Conservation (phyloP, 176 grass and related monocot genomes). For the Triticum dicoccoides region DNA sequence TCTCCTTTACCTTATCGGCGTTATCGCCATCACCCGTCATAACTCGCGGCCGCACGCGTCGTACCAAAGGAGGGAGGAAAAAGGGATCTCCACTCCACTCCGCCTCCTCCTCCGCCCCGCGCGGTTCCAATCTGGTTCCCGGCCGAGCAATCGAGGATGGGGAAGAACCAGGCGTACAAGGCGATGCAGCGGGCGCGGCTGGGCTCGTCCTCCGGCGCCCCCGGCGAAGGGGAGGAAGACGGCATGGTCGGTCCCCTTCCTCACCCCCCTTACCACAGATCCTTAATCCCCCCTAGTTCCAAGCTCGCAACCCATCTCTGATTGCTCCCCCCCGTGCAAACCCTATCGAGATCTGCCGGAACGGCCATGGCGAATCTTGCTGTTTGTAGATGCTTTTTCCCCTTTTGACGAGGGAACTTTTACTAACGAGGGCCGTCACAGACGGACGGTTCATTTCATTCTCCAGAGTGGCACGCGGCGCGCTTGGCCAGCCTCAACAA, state of each 20-base stretch:
- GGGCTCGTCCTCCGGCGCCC: slow-evolving; percentile 70
- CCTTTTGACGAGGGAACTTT: slow-evolving; percentile 21
- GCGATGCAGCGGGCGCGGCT: slow-evolving; percentile 95
- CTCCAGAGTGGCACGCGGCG: slow-evolving; percentile 99
- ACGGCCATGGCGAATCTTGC: neutral
- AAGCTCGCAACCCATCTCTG: neutral
- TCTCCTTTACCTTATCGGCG: slow-evolving; percentile 14
- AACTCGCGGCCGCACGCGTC: slow-evolving; percentile 27
- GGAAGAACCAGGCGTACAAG: slow-evolving; percentile 99
- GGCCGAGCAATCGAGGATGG: slow-evolving; percentile 41
- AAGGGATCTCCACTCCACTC: slow-evolving; percentile 18
- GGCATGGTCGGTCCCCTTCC: slow-evolving; percentile 99
- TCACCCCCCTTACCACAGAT: slow-evolving; percentile 21
- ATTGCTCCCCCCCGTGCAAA: neutral
- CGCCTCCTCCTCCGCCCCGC: slow-evolving; percentile 1
- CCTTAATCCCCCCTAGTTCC: neutral
- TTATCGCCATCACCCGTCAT: slow-evolving; percentile 27
- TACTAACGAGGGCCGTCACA: slow-evolving; percentile 96
- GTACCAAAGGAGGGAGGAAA: neutral
- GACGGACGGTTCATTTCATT: slow-evolving; percentile 99
- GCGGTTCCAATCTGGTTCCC: slow-evolving; percentile 26
- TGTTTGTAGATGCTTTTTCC: neutral
- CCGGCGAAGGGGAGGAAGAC: slow-evolving; percentile 78
- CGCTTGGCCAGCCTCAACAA: slow-evolving; percentile 96
- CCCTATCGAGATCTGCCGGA: slow-evolving; percentile 8